Percentiles rank a stretch among this genome's conserved stretches.
phyloP scores from a whole-genome alignment of 1,284 basidiomycete species.

The Trametes polyzona region DNA sequence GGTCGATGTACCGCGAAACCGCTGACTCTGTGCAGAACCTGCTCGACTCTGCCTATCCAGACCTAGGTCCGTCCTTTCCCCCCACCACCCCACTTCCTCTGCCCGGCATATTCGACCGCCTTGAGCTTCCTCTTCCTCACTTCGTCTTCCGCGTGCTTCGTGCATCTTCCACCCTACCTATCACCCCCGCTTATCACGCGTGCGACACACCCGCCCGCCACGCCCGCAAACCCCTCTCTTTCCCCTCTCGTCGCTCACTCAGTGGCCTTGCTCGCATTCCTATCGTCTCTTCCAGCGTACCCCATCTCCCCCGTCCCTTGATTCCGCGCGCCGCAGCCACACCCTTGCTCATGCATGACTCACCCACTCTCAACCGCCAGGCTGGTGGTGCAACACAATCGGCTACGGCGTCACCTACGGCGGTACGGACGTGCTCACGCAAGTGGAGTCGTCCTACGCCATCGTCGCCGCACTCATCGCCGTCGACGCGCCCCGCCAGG shows the following conservation, averaged over 20 bases:
- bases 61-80: constrained; percentile 48
- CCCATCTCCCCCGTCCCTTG: neutral
- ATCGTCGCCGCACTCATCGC: constrained; percentile 55
- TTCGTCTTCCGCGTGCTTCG: neutral
- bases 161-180: neutral
- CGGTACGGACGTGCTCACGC: constrained; percentile 43
- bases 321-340: neutral
- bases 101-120: neutral
- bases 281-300: neutral
- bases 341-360: neutral
- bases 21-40: constrained; percentile 46
- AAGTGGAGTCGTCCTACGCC: constrained; percentile 51
- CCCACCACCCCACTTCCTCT: no score
- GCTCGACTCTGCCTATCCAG: constrained; percentile 54
- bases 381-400: constrained; percentile 54
- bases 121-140: neutral
- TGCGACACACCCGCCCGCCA: constrained; percentile 3
- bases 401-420: constrained; percentile 56
- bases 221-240: neutral
- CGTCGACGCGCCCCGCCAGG: constrained; percentile 54
- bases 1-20: constrained; percentile 53
- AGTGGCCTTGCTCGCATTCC: neutral
- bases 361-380: constrained; percentile 33
- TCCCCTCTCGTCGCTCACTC: neutral
- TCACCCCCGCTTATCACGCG: constrained; percentile 6